phyloP scores from a whole-genome alignment of 306 rosid species.

The Malus asiatica region DNA sequence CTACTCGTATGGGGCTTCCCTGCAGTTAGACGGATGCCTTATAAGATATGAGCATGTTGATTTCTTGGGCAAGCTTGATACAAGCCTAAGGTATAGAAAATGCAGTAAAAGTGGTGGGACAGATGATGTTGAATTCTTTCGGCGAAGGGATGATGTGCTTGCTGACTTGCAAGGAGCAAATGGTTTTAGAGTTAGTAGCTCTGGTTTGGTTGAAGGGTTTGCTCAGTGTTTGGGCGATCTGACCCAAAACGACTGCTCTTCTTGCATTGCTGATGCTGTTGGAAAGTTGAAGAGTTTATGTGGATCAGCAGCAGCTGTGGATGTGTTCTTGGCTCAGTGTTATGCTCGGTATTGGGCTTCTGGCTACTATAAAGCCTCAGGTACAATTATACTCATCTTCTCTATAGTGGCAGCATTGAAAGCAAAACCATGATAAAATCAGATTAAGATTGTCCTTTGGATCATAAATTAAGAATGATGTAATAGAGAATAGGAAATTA shows the following conservation, averaged over 20 bases:
- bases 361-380: conserved; percentile 69
- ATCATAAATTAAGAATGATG: not conserved
- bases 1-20: conserved; percentile 57
- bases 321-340: conserved; percentile 82
- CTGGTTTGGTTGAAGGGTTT: conserved; percentile 68
- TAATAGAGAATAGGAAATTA: not conserved
- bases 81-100: conserved; percentile 49
- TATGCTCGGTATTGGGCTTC: conserved; percentile 89
- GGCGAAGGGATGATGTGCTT: conserved; percentile 74
- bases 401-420: not conserved
- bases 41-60: conserved; percentile 62
- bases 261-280: conserved; percentile 64
- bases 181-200: conserved; percentile 72
- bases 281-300: conserved; percentile 73
- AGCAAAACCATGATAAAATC: not conserved
- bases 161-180: conserved; percentile 45
- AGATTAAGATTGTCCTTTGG: not conserved
- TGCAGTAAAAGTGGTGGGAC: conserved; percentile 45
- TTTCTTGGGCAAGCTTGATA: conserved; percentile 67
- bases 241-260: conserved; percentile 53
- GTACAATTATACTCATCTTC: conserved; percentile 24
- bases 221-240: conserved; percentile 79
- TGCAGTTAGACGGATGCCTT: conserved; percentile 77
- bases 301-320: conserved; percentile 87
- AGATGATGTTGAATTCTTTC: conserved; percentile 57